Evolutionary conservation across 2,329 filamentous ascomycete species (phyloP).

Genomic region (Colletotrichum sp.): DNA sequence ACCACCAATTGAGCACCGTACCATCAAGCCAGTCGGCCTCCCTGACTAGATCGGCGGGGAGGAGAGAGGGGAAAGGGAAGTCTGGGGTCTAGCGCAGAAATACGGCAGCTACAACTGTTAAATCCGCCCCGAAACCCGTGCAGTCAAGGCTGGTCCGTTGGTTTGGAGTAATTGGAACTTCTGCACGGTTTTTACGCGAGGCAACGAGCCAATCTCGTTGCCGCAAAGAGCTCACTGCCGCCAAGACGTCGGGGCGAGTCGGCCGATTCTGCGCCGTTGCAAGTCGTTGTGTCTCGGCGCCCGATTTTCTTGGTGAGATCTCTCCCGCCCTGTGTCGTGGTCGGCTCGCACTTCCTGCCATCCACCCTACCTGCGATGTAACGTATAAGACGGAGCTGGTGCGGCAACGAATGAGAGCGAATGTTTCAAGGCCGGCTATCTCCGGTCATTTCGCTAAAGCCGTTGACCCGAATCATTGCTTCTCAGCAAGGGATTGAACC

Average conservation of each 20-base stretch:
- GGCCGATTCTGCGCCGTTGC: neutral
- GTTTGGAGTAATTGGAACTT: neutral
- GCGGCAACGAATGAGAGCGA: neutral
- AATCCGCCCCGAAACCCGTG: constrained; percentile 11
- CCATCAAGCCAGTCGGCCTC: neutral
- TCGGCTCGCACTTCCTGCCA: neutral
- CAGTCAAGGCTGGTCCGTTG: neutral
- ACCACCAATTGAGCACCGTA: neutral
- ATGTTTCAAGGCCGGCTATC: neutral
- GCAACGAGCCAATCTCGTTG: neutral
- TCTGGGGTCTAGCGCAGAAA: neutral
- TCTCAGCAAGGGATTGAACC: neutral
- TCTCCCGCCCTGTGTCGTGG: neutral
- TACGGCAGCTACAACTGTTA: neutral
- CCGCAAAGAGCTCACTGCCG: neutral
- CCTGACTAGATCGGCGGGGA: neutral
- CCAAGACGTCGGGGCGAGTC: neutral
- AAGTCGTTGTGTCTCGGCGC: neutral
- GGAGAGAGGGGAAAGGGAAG: neutral
- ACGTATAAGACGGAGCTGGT: neutral
- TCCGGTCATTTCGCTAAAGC: neutral
- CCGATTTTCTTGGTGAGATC: neutral
- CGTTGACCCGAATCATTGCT: neutral
- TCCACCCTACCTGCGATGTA: neutral
- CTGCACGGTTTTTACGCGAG: neutral